Base-by-base conservation (phyloP, 179 eudicot species). In the Amaranthus tricolor region DNA sequence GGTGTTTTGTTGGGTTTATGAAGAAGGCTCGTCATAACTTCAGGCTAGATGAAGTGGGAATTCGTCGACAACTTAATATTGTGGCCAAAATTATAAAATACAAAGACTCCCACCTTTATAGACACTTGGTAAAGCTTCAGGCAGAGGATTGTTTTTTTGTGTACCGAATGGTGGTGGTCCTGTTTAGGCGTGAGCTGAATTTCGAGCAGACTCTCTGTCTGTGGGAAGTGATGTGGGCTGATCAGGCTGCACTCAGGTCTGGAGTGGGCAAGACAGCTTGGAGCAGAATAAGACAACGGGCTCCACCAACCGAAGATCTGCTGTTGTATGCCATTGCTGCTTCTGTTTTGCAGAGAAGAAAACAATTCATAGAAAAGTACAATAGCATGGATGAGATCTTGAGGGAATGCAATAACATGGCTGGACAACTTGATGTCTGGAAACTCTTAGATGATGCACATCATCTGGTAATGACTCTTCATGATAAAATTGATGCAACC, bases 221-320 rank as follows among this genome's bases (percentile, higher is more conserved):
- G n/a, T 93, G 98, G 98, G 98, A 93, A 76, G 94, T 93, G 24
- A 88, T 93, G 93, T 93, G 98, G 98, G 94, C 98, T 0, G 97
- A 93, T 77, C 93, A 91, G 82, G 95, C 95, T 12, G 98, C 98
- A 6, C 84, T 89, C 52, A 79, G 94, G 79, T 92, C 91, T 6
- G 95, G 97, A 65, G 76, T 93, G 0, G 97, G 95, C 17, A 93
- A 89, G 71, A 87, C 95, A 17, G 90, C 95, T 0, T 91, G 97
- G 98, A 87, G 89, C 68, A 77, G 89, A 84, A 93, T 89, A 80
- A 88, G 98, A 80, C 94, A 80, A 72, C 88, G 94, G 6, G 98
- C 94, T 56, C 98, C 98, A 5, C 98, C 98, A 2, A 93, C 98
- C 3, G 98, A 93, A 10, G 94, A 93, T 81, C 84, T 93, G 17